These are phyloP conservation scores for Calocera viscosa DNA, from an alignment of 768 basidiomycete species.

Conservation along the genomic window DNA sequence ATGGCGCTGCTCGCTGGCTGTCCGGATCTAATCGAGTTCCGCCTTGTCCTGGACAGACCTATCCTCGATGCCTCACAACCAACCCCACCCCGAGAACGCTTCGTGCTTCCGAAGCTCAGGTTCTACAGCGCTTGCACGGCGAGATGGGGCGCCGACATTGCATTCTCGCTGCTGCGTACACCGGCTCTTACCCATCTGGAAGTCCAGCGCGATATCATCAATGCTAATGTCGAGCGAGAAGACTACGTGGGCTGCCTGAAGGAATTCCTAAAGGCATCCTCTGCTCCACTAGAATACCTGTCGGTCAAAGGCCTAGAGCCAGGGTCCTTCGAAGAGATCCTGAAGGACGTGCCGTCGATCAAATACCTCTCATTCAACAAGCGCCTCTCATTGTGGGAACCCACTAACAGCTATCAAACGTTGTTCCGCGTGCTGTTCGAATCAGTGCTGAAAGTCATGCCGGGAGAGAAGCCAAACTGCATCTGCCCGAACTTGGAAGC, in stretches of 20 bases:
- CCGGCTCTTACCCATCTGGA: background rate
- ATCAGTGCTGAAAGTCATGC: background rate
- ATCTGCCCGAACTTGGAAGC: background rate
- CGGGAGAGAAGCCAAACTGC: background rate
- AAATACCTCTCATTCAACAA: background rate
- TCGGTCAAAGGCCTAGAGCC: constrained; percentile 1
- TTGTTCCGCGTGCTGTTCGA: background rate
- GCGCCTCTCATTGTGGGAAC: background rate
- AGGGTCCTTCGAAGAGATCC: constrained; percentile 1
- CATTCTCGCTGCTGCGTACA: background rate
- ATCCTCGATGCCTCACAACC: background rate
- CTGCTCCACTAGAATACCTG: background rate
- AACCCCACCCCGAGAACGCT: background rate
- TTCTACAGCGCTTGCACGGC: constrained; percentile 2
- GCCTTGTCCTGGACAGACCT: background rate
- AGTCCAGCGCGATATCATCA: background rate
- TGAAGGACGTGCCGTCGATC: constrained; percentile 6
- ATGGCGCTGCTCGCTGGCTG: background rate
- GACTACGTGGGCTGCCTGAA: constrained; percentile 1
- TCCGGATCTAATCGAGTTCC: constrained; percentile 4
- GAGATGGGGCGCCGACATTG: constrained; percentile 1
- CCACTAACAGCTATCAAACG: constrained; percentile 1
- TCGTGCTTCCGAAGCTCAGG: background rate
- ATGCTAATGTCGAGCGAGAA: background rate
- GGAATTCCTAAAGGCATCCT: background rate